phyloP scores from a whole-genome alignment of 352 stramenopile genomes.

The Blastocystis sp. region DNA sequence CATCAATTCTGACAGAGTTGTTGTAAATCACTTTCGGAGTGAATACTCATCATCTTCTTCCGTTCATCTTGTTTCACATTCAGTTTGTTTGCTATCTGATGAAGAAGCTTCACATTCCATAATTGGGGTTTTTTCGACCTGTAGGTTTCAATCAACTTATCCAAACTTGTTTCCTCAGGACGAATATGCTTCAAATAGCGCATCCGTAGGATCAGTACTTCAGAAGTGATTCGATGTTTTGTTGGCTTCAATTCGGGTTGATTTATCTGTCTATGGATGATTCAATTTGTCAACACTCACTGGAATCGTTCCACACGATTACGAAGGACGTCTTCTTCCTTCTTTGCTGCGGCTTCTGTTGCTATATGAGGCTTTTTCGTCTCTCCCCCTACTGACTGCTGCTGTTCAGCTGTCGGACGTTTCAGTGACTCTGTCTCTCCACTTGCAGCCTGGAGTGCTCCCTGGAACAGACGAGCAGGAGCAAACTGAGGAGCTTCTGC shows the following conservation, averaged over 20 bases:
- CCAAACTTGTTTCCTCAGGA: background rate
- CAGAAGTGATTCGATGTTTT: background rate
- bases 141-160: background rate
- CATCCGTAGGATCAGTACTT: conserved; percentile 21
- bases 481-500: background rate
- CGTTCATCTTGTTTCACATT: background rate
- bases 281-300: background rate
- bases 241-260: background rate
- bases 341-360: background rate
- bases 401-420: background rate
- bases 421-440: background rate
- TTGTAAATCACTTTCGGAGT: background rate
- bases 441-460: background rate
- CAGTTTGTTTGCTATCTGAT: background rate
- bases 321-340: background rate
- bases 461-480: no score
- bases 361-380: background rate
- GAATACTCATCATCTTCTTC: background rate
- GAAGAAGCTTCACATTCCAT: background rate
- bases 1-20: background rate
- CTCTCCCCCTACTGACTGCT: background rate
- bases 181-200: conserved; percentile 13
- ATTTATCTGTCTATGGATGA: background rate
- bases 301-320: background rate
- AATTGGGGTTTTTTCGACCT: background rate